A percentile compares a stretch with the other conserved stretches of the same genome.
These are phyloP conservation scores for Ceratobasidium papillatum DNA, from an alignment of 1,284 basidiomycete genomes.

Conservation along the genomic window DNA sequence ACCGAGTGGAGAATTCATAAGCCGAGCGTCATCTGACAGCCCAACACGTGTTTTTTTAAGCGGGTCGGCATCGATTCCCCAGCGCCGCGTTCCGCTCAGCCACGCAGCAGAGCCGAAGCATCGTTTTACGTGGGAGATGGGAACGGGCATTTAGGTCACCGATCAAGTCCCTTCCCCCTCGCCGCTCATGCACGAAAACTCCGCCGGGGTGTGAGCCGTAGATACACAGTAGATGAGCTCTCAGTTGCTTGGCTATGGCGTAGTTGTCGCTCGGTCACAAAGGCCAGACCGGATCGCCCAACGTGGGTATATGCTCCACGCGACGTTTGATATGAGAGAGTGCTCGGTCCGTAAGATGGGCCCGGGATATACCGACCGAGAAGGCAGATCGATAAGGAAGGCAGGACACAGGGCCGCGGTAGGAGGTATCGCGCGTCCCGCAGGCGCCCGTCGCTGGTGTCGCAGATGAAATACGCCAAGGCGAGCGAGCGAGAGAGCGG, in stretches of 20 bases:
- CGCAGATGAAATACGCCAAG: background rate
- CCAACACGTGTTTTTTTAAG: background rate
- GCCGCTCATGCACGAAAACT: background rate
- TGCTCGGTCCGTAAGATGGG: background rate
- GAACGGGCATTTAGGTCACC: background rate
- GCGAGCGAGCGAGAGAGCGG: background rate
- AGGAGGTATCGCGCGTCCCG: background rate
- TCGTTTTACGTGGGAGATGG: background rate
- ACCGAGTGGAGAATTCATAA: background rate
- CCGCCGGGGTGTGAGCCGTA: no score
- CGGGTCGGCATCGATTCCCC: background rate
- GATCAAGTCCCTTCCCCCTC: background rate
- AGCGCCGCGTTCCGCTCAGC: background rate
- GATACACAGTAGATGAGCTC: background rate
- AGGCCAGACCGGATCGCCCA: background rate
- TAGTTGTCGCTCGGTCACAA: background rate
- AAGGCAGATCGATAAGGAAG: background rate
- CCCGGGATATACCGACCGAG: background rate
- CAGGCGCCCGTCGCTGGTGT: background rate
- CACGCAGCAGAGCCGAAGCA: background rate
- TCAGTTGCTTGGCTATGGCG: background rate
- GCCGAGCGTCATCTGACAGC: background rate
- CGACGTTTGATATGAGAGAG: no score
- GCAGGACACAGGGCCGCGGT: slow-evolving; percentile 5
- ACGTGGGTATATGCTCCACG: background rate